These are phyloP conservation scores for Rhododendron williamsianum DNA, from an alignment of 148 eudicot species.

Conservation along the genomic window DNA sequence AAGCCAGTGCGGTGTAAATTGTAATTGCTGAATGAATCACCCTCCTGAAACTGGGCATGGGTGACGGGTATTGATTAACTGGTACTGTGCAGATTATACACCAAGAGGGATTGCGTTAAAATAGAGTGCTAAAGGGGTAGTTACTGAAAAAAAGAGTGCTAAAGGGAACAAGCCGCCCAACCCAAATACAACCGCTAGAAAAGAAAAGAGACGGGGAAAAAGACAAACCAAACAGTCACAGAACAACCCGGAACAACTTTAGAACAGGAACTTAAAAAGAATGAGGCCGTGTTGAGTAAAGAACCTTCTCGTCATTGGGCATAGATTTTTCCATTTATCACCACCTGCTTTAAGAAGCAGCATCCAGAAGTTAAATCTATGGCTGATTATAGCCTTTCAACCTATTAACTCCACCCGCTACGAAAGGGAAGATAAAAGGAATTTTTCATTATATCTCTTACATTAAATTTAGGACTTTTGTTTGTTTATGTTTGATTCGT, in stretches of 20 bases:
- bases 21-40: neutral
- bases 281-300: neutral
- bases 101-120: neutral
- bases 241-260: neutral
- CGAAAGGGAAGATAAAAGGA: neutral
- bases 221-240: neutral
- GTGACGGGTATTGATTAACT: neutral
- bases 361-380: neutral
- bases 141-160: too few relatives aligned
- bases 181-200: neutral
- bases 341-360: neutral
- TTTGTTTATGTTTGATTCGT: neutral
- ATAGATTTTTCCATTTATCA: neutral
- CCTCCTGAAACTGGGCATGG: neutral
- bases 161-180: neutral
- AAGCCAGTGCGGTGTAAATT: neutral
- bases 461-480: neutral
- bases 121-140: neutral
- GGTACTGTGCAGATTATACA: neutral
- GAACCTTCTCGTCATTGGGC: neutral
- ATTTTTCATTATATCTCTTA: neutral
- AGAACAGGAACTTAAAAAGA: neutral
- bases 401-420: neutral
- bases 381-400: neutral
- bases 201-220: neutral